Conservation (phyloP, 345 rosid species). For the Syzygium aromaticum region DNA sequence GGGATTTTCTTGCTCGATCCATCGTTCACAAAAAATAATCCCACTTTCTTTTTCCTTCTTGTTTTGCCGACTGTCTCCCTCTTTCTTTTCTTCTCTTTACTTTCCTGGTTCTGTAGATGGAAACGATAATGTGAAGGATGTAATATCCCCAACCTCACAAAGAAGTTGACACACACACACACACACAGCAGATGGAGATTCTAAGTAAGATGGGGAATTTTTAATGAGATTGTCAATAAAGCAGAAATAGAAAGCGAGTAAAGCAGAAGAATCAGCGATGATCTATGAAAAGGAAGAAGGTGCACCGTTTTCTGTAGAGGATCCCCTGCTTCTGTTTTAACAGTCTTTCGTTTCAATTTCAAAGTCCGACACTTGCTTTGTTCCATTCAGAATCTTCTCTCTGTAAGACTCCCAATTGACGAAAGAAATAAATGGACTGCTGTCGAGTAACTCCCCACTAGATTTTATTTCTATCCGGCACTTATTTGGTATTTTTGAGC, state of each 20-base stretch:
- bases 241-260: not conserved
- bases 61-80: no score
- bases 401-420: not conserved
- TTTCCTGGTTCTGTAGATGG: no score
- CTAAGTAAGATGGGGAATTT: not conserved
- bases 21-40: no score
- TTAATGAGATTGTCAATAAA: no score
- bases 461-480: fast-evolving
- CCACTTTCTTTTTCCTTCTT: no score
- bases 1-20: no score
- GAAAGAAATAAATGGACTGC: fast-evolving
- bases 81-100: no score
- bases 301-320: not conserved
- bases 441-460: not conserved
- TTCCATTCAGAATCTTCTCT: not conserved
- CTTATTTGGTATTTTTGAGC: not conserved
- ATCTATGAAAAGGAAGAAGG: not conserved
- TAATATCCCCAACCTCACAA: not conserved
- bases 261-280: not conserved
- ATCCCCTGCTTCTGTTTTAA: no score
- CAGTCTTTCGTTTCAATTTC: no score
- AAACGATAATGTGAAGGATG: not conserved
- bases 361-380: not conserved
- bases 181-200: not conserved
- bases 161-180: not conserved